Evolutionary conservation across 345 rosid species (phyloP).

Genomic region (Viola odorata): DNA sequence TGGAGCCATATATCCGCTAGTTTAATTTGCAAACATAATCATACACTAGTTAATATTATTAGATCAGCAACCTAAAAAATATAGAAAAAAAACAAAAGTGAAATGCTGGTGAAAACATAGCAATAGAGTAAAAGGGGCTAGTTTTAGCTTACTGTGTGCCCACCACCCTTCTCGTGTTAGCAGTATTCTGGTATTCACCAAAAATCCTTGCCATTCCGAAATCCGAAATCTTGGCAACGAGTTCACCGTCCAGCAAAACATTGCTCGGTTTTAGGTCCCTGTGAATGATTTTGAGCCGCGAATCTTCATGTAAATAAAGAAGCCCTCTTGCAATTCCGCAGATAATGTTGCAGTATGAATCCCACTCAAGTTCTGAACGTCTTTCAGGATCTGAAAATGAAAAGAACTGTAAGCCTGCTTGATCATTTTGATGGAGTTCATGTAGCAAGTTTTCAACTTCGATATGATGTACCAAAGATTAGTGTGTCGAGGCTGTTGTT

Average conservation of each 20-base stretch:
- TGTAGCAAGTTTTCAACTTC: neutral
- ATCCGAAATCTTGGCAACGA: slow-evolving; percentile 47
- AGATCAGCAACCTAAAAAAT: neutral
- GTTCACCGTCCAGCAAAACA: slow-evolving; percentile 33
- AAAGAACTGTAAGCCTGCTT: neutral
- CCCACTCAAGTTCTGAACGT: slow-evolving; percentile 7
- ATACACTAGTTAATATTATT: neutral
- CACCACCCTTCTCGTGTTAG: slow-evolving; percentile 22
- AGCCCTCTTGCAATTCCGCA: slow-evolving; percentile 38
- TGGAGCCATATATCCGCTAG: too few species aligned
- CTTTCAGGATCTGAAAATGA: slow-evolving; percentile 4
- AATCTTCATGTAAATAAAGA: too few species aligned
- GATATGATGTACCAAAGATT: slow-evolving; percentile 7
- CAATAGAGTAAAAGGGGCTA: too few species aligned
- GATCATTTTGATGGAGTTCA: neutral
- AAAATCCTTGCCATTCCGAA: slow-evolving; percentile 42
- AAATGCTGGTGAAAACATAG: neutral
- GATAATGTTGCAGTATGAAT: slow-evolving; percentile 20
- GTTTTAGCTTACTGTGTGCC: slow-evolving; percentile 34
- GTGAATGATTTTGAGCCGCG: slow-evolving; percentile 39
- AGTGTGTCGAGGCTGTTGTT: too few species aligned
- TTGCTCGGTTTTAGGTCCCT: slow-evolving; percentile 44
- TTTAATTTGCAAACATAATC: neutral
- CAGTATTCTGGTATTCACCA: slow-evolving; percentile 14
- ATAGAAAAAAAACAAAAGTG: neutral